Evolutionary conservation across 352 stramenopile species (phyloP), one percentile per base, ranked within the genome.

Genomic region (Peronosclerospora sorghi): DNA sequence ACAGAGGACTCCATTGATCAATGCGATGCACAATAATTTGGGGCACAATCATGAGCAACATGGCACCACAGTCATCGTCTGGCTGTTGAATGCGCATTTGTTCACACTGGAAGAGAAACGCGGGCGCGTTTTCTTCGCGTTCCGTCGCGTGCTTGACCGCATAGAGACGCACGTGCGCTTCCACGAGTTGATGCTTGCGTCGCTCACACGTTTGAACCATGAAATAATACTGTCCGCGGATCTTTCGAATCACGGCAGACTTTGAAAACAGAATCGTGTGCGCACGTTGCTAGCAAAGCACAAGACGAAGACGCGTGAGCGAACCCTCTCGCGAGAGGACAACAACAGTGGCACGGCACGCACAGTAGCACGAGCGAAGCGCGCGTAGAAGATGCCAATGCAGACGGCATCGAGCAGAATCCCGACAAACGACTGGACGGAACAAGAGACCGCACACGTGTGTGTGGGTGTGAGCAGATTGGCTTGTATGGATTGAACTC

Each of bases 201-300:
- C 82, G 66, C 48, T 95, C 84, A 39, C 84, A 95, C 0, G 87
- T 74, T 40, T 95, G 84, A 46, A 94, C 83, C 83, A 95, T 95
- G 36, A 95, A 82, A 68, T 94, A 95, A 49, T 80, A 94, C 32
- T 90, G 67, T 4, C 84, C 84, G 9, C 83, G 80, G 44, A 95
- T 94, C 54, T 85, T 78, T 24, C 84, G 84, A 59, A 95, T 91
- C 19, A 95, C 74, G 1, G 75, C 83, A 10, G 60, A 70, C 21
- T 88, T 79, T 4, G 74, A 80, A 38, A 95, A 94, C 56, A 94
- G 84, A 57, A 95, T 81, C 3, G 80, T 89, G 40, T 83, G 76
- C 0, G 80, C 80, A 27, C 80, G 77, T 79, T 83, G 75, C 79
- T 92, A 35, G 5, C n/a, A 14, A 8, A n/a, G 15, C 28, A n/a